Base-by-base conservation (phyloP, 164 flowering plant genomes). In the Vitis rupestris region DNA sequence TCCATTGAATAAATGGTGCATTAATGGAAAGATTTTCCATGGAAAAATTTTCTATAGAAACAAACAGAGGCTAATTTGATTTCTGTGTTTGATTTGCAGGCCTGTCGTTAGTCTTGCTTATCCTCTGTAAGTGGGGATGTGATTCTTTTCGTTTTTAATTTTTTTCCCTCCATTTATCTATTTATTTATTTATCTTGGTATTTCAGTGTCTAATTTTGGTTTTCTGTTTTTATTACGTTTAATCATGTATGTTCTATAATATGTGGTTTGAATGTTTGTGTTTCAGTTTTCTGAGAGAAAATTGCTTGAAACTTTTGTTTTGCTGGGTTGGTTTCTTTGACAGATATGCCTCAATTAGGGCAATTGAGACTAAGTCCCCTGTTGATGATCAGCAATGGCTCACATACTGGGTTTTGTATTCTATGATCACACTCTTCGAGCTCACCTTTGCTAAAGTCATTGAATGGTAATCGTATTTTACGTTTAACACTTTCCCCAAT, bases 311-410 rank as follows among this genome's bases (percentile, higher is more conserved):
- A 7, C 0, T 8, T 48, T 23, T 58, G 17, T 13, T 69, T 31
- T 49, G 48, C n/a, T 47, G 1, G n/a, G 16, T 58, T 71, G 48
- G 61, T 15, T 68, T 64, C 1, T 74, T 59, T 59, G 50, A 31
- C 82, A 93, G 98, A 52, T 93, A 92, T 81, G 94, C 94, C 48
- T 94, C 98, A 51, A 69, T 94, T 51, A 83, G 82, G 71, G 98
- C 97, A 49, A 92, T 94, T 68, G 98, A 94, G 81, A 87, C 83
- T 9, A 84, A 82, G 72, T 90, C 97, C 27, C 84, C 68, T 47
- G 66, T 70, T 1, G 97, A 94, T 69, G 94, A 92, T 81, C 90
- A 80, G 66, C 98, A 94, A 70, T 94, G 97, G 98, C 91, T 94
- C 6, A 94, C 92, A 3, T 89, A 91, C 68, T 91, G 94, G 97